Conservation (phyloP, 148 eudicot genomes). For the Drosera capensis region DNA sequence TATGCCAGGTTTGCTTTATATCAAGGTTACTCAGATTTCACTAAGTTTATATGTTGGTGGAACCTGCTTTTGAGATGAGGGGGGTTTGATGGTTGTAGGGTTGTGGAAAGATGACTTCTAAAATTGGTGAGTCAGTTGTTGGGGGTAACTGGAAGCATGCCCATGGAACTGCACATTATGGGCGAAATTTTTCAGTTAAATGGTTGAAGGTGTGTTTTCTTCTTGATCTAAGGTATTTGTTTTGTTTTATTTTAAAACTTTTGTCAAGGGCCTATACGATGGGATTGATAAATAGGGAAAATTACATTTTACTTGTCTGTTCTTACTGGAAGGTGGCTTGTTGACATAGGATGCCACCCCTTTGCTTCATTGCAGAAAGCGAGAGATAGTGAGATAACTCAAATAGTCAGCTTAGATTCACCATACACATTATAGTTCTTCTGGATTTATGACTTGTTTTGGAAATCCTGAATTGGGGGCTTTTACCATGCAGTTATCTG, state of each 20-base stretch:
- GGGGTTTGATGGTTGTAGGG: conserved; percentile 38
- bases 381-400: too few species aligned
- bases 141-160: conserved; percentile 99
- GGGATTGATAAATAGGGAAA: too few species aligned
- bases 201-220: conserved; percentile 67
- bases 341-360: too few species aligned
- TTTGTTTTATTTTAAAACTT: not conserved
- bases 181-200: conserved; percentile 85
- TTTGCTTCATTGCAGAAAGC: too few species aligned
- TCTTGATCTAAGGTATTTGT: not conserved
- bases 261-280: not conserved
- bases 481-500: conserved; percentile 70
- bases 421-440: too few species aligned
- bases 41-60: not conserved
- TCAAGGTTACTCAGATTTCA: not conserved
- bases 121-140: conserved; percentile 72
- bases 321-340: too few species aligned
- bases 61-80: not conserved
- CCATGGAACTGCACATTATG: conserved; percentile 96
- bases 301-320: too few species aligned
- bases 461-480: conserved; percentile 2
- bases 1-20: conserved; percentile 2
- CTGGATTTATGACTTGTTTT: too few species aligned
- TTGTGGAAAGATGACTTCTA: conserved; percentile 92
- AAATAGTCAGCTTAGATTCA: too few species aligned